Evolutionary conservation across 2,329 filamentous ascomycete species (phyloP).

Genomic region (Septoria linicola): DNA sequence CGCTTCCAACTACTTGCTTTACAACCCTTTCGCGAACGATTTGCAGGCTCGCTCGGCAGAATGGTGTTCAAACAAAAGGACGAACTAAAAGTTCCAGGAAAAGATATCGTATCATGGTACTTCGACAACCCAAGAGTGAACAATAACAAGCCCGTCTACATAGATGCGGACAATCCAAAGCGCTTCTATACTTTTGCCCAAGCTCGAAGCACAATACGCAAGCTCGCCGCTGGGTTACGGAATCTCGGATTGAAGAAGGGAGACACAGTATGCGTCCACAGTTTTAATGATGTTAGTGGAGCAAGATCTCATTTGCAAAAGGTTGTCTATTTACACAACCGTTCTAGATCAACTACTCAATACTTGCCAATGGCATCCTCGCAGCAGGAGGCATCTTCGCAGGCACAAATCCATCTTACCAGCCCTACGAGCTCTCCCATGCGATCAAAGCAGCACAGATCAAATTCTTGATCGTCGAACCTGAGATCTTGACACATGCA

Average conservation of each 20-base stretch:
- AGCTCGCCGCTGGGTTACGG: slow-evolving; percentile 52
- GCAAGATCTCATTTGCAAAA: not conserved
- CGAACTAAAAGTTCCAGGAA: slow-evolving; percentile 42
- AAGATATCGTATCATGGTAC: slow-evolving; percentile 55
- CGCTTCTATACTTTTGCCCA: slow-evolving; percentile 47
- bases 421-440: slow-evolving; percentile 36
- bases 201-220: slow-evolving; percentile 46
- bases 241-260: slow-evolving; percentile 49
- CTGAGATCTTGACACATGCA: slow-evolving; percentile 34
- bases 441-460: slow-evolving; percentile 33
- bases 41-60: not conserved
- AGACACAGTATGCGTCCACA: slow-evolving; percentile 55
- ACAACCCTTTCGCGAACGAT: not conserved
- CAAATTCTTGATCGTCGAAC: slow-evolving; percentile 36
- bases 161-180: slow-evolving; percentile 43
- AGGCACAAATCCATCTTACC: slow-evolving; percentile 40
- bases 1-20: not conserved
- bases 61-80: slow-evolving; percentile 25
- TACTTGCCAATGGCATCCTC: slow-evolving; percentile 30
- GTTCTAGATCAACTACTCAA: slow-evolving; percentile 25
- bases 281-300: slow-evolving; percentile 44
- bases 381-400: slow-evolving; percentile 38
- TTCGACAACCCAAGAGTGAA: slow-evolving; percentile 51
- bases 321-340: not conserved
- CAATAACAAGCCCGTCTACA: slow-evolving; percentile 50